Conservation (phyloP, 1,284 basidiomycete species). For the Bondarzewia mesenterica region DNA sequence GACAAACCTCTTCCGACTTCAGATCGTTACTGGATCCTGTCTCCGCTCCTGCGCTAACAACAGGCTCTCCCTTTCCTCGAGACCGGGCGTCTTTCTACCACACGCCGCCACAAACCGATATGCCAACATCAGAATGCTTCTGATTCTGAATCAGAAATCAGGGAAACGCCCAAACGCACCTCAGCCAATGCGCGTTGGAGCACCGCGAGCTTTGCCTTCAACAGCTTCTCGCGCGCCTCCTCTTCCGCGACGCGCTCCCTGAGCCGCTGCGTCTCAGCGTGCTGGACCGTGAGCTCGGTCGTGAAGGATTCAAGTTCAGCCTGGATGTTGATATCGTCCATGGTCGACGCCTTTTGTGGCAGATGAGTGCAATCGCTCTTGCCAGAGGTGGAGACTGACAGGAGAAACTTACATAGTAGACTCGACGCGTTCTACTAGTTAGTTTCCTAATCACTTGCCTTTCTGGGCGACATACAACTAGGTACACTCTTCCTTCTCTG, state of each 20-base stretch:
- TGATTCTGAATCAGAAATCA: not conserved
- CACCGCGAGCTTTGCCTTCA: not conserved
- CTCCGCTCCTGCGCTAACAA: too few species aligned
- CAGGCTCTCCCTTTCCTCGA: too few species aligned
- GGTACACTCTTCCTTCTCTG: too few species aligned
- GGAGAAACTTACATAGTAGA: not conserved
- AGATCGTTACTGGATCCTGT: too few species aligned
- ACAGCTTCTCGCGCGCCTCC: not conserved
- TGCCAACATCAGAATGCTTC: too few species aligned
- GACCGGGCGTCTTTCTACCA: too few species aligned
- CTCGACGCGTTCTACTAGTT: too few species aligned
- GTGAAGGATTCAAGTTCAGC: not conserved
- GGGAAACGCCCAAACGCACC: not conserved
- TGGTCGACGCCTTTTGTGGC: not conserved
- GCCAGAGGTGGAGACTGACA: not conserved
- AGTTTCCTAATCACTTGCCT: not conserved
- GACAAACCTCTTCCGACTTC: too few species aligned
- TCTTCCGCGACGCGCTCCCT: not conserved
- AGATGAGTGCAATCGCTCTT: not conserved
- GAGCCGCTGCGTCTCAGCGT: not conserved
- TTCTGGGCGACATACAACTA: not conserved
- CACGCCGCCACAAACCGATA: too few species aligned
- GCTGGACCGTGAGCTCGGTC: not conserved
- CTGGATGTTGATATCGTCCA: not conserved
- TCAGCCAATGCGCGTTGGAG: not conserved